These are phyloP conservation scores for Myxozyma sirexii DNA, from an alignment of 805 yeast genomes.

Conservation along the genomic window DNA sequence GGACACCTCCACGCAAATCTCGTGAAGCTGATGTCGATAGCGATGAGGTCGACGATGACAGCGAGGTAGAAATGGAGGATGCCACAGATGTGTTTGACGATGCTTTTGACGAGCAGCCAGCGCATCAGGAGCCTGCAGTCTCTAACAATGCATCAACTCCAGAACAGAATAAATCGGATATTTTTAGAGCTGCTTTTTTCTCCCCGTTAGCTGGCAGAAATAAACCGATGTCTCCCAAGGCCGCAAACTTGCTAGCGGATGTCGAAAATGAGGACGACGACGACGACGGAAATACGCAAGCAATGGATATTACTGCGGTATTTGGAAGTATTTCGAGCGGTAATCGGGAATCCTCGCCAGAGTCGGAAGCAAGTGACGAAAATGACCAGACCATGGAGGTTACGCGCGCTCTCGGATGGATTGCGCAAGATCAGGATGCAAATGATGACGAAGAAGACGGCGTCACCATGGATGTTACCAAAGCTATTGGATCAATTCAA, in stretches of 20 bases:
- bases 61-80: constrained; percentile 36
- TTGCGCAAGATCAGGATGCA: constrained; percentile 1
- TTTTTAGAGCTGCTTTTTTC: background rate
- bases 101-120: constrained; percentile 7
- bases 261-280: constrained; percentile 9
- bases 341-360: background rate
- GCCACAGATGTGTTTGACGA: constrained; percentile 36
- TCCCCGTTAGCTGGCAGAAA: constrained; percentile 5
- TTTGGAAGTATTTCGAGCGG: constrained; percentile 15
- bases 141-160: background rate
- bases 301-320: constrained; percentile 32
- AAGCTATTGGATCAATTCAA: constrained; percentile 20
- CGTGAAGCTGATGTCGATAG: background rate
- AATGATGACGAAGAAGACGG: constrained; percentile 18
- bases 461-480: constrained; percentile 32
- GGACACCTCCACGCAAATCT: background rate
- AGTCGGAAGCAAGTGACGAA: constrained; percentile 1
- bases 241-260: background rate
- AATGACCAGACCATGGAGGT: constrained; percentile 34
- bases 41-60: constrained; percentile 18
- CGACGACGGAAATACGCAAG: constrained; percentile 20
- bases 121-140: background rate
- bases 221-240: constrained; percentile 4
- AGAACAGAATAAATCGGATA: background rate
- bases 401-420: constrained; percentile 30